These are phyloP conservation scores for Colletotrichum paranaense DNA, from an alignment of 2,329 filamentous ascomycete species.

Conservation along the genomic window DNA sequence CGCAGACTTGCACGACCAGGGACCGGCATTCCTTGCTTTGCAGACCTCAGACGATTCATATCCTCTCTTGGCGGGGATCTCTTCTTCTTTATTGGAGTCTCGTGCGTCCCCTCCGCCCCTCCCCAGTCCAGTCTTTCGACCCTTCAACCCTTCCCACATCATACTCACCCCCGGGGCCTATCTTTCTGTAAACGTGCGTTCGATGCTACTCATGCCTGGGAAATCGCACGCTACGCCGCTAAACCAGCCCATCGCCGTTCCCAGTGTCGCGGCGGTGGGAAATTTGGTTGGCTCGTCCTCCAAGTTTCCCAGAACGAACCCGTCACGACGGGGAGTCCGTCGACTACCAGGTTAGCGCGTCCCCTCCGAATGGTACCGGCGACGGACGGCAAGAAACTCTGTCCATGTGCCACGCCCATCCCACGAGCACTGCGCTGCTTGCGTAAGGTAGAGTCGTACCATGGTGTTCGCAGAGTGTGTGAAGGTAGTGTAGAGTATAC, in stretches of 20 bases:
- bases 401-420: background rate
- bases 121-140: background rate
- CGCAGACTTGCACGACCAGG: background rate
- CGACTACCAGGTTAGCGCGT: conserved; percentile 21
- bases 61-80: background rate
- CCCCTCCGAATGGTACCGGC: conserved; percentile 14
- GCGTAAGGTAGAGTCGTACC: background rate
- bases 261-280: conserved; percentile 23
- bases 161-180: background rate
- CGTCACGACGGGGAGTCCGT: conserved; percentile 23
- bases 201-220: background rate
- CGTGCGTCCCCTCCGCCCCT: background rate
- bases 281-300: background rate
- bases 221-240: background rate
- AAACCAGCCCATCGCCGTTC: background rate
- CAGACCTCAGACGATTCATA: conserved; percentile 32
- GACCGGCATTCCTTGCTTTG: conserved; percentile 13
- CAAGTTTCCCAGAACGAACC: background rate
- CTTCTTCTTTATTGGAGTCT: background rate
- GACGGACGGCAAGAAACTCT: background rate
- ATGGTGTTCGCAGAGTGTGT: no score
- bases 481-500: no score
- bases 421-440: background rate
- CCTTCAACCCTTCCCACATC: background rate
- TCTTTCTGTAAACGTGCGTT: background rate